A percentile compares a stretch with the other conserved stretches of the same genome.
phyloP scores from a whole-genome alignment of 805 yeast species.

The Blastobotrys terrestris region DNA sequence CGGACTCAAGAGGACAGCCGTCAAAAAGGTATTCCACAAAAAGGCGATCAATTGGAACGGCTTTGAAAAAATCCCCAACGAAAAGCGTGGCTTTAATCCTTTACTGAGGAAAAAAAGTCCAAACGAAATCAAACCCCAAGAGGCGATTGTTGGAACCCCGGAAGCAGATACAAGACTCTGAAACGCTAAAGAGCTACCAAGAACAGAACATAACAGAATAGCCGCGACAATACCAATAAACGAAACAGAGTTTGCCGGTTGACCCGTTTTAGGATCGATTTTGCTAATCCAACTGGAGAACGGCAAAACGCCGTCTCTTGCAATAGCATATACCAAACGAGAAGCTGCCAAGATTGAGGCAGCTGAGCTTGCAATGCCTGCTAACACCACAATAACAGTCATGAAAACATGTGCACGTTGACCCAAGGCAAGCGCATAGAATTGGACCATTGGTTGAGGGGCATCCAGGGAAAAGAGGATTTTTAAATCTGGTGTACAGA shows the following conservation, averaged over 20 bases:
- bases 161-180: slow-evolving; percentile 21
- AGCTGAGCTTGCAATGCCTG: slow-evolving; percentile 13
- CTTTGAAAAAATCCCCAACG: slow-evolving; percentile 18
- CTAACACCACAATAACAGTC: slow-evolving; percentile 16
- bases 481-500: slow-evolving; percentile 19
- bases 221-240: slow-evolving; percentile 19
- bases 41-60: slow-evolving; percentile 17
- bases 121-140: slow-evolving; percentile 19
- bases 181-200: slow-evolving; percentile 20
- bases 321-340: slow-evolving; percentile 20
- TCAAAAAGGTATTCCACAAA: slow-evolving; percentile 17
- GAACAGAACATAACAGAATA: slow-evolving; percentile 18
- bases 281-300: slow-evolving; percentile 19
- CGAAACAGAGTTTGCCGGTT: slow-evolving; percentile 21
- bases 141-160: slow-evolving; percentile 20
- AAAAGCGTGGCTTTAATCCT: slow-evolving; percentile 8
- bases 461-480: slow-evolving; percentile 13
- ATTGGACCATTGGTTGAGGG: slow-evolving; percentile 21
- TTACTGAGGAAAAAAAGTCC: slow-evolving; percentile 16
- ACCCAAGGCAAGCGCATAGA: slow-evolving; percentile 21
- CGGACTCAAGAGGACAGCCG: slow-evolving; percentile 18
- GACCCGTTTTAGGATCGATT: slow-evolving; percentile 13
- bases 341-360: slow-evolving; percentile 21
- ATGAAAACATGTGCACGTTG: slow-evolving; percentile 19
- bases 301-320: slow-evolving; percentile 23